Evolutionary conservation across 176 grass and related monocot genomes (phyloP).

Genomic region (Miscanthus lutarioriparius): DNA sequence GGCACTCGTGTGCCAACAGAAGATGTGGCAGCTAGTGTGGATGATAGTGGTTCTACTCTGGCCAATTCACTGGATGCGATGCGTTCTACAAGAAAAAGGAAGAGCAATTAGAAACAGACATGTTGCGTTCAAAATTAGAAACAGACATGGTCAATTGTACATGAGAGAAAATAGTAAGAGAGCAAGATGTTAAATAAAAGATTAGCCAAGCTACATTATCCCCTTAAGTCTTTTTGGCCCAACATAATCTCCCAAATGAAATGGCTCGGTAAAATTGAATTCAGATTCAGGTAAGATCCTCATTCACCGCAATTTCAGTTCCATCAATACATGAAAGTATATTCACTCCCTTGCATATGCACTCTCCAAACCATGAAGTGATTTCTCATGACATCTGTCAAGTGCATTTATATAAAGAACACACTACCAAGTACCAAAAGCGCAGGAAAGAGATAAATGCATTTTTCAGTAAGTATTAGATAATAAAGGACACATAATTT

Average conservation of each 20-base stretch:
- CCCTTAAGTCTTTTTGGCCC: background rate
- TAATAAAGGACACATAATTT: background rate
- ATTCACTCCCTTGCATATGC: background rate
- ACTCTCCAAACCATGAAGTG: background rate
- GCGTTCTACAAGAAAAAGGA: slow-evolving; percentile 21
- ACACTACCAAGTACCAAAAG: background rate
- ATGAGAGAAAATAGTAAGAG: background rate
- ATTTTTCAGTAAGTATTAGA: background rate
- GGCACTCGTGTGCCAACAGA: slow-evolving; percentile 23
- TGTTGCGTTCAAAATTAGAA: too few relatives aligned
- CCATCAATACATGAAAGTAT: background rate
- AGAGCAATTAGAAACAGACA: too few relatives aligned
- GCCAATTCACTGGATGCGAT: slow-evolving; percentile 22
- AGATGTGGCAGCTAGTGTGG: slow-evolving; percentile 15
- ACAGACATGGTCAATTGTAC: background rate
- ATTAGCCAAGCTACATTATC: background rate
- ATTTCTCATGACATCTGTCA: background rate
- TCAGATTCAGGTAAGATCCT: background rate
- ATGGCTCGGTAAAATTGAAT: background rate
- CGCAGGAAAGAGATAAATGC: background rate
- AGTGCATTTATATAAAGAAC: background rate
- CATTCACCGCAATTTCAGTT: background rate
- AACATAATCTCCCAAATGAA: background rate
- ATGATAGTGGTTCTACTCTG: slow-evolving; percentile 8
- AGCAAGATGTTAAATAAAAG: background rate